Evolutionary conservation across 1,284 basidiomycete genomes (phyloP).

Genomic region (Wolfiporia cocos): DNA sequence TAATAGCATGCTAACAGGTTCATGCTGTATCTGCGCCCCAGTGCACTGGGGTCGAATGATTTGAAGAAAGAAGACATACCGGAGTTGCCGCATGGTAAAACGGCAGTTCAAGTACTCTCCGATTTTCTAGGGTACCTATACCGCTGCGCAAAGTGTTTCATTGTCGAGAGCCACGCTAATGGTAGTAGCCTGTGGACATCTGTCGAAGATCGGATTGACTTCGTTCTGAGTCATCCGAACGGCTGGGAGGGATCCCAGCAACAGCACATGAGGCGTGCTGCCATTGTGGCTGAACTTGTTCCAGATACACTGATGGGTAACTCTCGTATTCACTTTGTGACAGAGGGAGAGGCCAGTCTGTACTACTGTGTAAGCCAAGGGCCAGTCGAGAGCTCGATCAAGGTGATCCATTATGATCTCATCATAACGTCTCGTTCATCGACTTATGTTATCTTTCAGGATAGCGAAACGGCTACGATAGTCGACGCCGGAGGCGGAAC

Average conservation of each 20-base stretch:
- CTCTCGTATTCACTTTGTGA: constrained; percentile 36
- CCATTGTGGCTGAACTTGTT: constrained; percentile 26
- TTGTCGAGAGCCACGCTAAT: constrained; percentile 40
- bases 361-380: constrained; percentile 39
- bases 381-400: constrained; percentile 25
- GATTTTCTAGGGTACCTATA: constrained; percentile 50
- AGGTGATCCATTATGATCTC: constrained; percentile 17
- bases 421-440: not conserved
- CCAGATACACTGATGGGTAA: constrained; percentile 22
- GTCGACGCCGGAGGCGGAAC: constrained; percentile 57
- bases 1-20: constrained; percentile 35
- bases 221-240: constrained; percentile 37
- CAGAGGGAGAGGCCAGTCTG: constrained; percentile 45
- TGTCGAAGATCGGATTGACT: constrained; percentile 26
- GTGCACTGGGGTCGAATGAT: constrained; percentile 21
- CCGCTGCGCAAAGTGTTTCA: constrained; percentile 36
- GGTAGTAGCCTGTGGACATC: constrained; percentile 34
- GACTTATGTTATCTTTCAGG: constrained; percentile 13
- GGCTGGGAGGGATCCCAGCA: constrained; percentile 41
- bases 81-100: constrained; percentile 41
- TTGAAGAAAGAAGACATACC: constrained; percentile 29
- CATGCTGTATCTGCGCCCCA: constrained; percentile 47
- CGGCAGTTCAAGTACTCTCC: constrained; percentile 38
- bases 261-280: constrained; percentile 32
- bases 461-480: constrained; percentile 40